Conservation (phyloP, 2,329 filamentous ascomycete species). For the Fusarium hostae region DNA sequence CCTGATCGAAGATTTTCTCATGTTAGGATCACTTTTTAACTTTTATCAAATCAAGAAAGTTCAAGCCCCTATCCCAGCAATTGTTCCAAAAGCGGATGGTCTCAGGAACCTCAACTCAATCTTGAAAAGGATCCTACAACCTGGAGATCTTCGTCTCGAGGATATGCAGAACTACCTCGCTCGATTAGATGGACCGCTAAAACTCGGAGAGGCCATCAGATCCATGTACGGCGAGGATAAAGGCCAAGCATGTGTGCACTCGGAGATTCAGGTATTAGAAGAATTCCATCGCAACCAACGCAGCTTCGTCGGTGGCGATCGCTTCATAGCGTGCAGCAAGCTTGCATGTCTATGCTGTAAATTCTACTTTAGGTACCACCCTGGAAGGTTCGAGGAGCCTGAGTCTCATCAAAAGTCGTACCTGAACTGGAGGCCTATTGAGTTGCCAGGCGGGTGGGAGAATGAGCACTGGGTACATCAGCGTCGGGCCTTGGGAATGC, state of each 20-base stretch:
- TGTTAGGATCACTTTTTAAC: conserved; percentile 49
- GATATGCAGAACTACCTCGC: conserved; percentile 8
- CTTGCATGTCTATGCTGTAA: conserved; percentile 61
- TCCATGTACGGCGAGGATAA: conserved; percentile 12
- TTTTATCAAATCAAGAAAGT: conserved; percentile 44
- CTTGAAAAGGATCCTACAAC: conserved; percentile 47
- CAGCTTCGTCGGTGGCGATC: conserved; percentile 53
- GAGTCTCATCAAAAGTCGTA: conserved; percentile 55
- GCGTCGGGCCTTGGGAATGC: conserved; percentile 2
- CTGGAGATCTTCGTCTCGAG: conserved; percentile 5
- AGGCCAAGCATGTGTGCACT: conserved; percentile 43
- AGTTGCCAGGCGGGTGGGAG: conserved; percentile 5
- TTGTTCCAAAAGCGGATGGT: conserved; percentile 42
- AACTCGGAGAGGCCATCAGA: conserved; percentile 10
- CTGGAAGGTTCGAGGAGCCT: conserved; percentile 46
- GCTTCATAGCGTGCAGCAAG: conserved; percentile 63
- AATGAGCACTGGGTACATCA: conserved; percentile 25
- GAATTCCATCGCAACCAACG: conserved; percentile 52
- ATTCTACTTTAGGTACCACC: conserved; percentile 57
- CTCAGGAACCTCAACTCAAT: conserved; percentile 48
- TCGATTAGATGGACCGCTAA: background rate
- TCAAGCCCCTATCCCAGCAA: conserved; percentile 1
- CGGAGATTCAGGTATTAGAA: conserved; percentile 52
- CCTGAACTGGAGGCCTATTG: conserved; percentile 52
- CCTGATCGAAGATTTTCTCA: conserved; percentile 50